phyloP scores from a whole-genome alignment of 805 yeast genomes.

The Middelhovenomyces tepae region DNA sequence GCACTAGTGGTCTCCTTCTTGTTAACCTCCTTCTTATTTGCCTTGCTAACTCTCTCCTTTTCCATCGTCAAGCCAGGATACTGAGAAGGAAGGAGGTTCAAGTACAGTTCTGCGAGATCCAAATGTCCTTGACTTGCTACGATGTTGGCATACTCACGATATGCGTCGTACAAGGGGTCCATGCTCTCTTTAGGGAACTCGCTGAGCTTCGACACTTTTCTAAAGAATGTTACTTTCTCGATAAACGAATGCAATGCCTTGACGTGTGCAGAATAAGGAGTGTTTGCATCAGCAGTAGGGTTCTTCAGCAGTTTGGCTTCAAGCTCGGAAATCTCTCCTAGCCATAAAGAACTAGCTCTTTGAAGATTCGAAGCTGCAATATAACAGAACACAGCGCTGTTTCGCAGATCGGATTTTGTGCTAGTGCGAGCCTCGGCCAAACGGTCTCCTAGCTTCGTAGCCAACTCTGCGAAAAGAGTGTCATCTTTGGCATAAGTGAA shows the following conservation, averaged over 20 bases:
- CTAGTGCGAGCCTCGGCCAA: constrained; percentile 31
- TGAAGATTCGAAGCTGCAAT: constrained; percentile 75
- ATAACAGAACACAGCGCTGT: constrained; percentile 68
- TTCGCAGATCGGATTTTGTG: constrained; percentile 36
- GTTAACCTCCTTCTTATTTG: constrained; percentile 40
- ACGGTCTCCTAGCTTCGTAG: constrained; percentile 71
- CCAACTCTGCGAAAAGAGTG: constrained; percentile 43
- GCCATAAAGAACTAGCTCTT: constrained; percentile 76
- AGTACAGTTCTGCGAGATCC: constrained; percentile 65
- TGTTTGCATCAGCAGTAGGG: constrained; percentile 27
- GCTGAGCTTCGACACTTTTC: constrained; percentile 34
- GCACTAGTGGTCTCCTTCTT: constrained; percentile 10
- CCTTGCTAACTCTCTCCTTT: constrained; percentile 69
- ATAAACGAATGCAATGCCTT: constrained; percentile 73
- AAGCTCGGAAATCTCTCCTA: constrained; percentile 51
- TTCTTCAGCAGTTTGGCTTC: constrained; percentile 34
- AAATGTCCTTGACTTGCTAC: constrained; percentile 78
- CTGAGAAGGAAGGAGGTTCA: constrained; percentile 63
- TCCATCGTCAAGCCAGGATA: constrained; percentile 60
- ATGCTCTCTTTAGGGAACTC: constrained; percentile 31
- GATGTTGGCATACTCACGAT: constrained; percentile 73
- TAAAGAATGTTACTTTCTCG: constrained; percentile 73
- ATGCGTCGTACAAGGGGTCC: constrained; percentile 46
- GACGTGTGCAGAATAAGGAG: constrained; percentile 78
- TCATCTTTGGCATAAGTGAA: constrained; percentile 44